phyloP scores from a whole-genome alignment of 352 stramenopile genomes.

The Phytophthora sp. region DNA sequence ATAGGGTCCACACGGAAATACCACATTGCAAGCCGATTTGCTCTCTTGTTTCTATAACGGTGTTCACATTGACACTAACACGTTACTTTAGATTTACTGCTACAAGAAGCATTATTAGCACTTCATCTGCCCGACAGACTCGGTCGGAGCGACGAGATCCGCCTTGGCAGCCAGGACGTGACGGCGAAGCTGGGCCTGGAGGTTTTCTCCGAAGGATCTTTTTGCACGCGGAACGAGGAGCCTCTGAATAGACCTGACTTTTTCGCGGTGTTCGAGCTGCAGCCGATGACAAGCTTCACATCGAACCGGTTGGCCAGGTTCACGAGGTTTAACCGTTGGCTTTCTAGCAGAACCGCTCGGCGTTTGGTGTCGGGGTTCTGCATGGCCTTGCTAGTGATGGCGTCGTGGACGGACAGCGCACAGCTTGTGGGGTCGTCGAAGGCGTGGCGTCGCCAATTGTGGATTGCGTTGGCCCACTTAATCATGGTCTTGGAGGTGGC shows the following conservation, averaged over 20 bases:
- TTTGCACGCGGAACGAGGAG: constrained; percentile 22
- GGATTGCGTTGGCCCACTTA: constrained; percentile 70
- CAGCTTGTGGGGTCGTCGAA: constrained; percentile 60
- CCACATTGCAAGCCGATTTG: constrained; percentile 29
- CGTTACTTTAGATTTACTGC: constrained; percentile 19
- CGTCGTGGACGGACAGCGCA: constrained; percentile 35
- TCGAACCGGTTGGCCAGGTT: constrained; percentile 56
- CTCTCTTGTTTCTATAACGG: constrained; percentile 20
- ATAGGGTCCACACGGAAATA: constrained; percentile 26
- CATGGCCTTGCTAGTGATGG: constrained; percentile 25
- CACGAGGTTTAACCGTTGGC: constrained; percentile 30
- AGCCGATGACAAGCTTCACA: constrained; percentile 43
- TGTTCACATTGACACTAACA: constrained; percentile 22
- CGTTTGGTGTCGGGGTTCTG: constrained; percentile 14
- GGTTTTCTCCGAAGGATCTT: constrained; percentile 16
- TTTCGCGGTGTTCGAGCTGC: constrained; percentile 9
- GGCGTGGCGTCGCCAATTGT: constrained; percentile 73
- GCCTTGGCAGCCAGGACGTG: constrained; percentile 41
- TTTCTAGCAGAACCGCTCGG: constrained; percentile 26
- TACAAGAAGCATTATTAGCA: constrained; percentile 12
- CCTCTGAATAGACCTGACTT: constrained; percentile 21
- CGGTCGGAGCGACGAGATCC: constrained; percentile 31
- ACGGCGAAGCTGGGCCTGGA: constrained; percentile 30
- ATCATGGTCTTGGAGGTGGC: constrained; percentile 60
- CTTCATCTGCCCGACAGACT: constrained; percentile 26